A percentile compares a stretch with the other conserved stretches of the same genome.
Evolutionary conservation across 2,329 filamentous ascomycete genomes (phyloP).

Genomic region (Endoconidiophora polonica): DNA sequence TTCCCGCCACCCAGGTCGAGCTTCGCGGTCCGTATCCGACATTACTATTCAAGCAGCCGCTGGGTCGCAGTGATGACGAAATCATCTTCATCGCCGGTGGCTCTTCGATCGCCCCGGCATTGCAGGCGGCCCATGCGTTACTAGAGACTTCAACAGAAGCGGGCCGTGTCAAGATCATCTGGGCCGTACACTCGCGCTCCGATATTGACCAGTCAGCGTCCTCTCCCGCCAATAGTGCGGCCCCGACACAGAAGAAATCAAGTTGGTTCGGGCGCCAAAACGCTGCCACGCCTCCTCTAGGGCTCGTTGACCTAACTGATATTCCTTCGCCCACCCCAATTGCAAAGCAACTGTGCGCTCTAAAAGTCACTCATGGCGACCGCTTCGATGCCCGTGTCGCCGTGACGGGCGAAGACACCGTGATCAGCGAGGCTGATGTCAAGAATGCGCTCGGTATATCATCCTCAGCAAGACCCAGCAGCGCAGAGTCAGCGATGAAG

Average conservation of each 20-base stretch:
- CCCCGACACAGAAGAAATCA: neutral
- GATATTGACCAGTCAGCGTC: constrained; percentile 26
- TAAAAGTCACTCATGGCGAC: constrained; percentile 41
- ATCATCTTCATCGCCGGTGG: constrained; percentile 82
- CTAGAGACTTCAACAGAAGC: constrained; percentile 21
- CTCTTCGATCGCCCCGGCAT: constrained; percentile 77
- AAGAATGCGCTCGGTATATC: constrained; percentile 17
- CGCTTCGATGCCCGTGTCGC: constrained; percentile 55
- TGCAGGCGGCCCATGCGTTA: constrained; percentile 59
- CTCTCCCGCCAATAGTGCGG: neutral
- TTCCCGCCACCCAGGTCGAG: constrained; percentile 47
- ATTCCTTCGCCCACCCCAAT: constrained; percentile 28
- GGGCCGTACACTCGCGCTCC: constrained; percentile 52
- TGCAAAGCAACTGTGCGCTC: constrained; percentile 42
- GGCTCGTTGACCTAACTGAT: constrained; percentile 14
- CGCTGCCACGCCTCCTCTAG: constrained; percentile 3
- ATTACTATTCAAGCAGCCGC: constrained; percentile 30
- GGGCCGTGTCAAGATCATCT: constrained; percentile 51
- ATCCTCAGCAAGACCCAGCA: constrained; percentile 19
- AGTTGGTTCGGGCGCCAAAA: constrained; percentile 15
- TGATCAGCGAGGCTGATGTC: constrained; percentile 41
- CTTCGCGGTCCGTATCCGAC: constrained; percentile 66
- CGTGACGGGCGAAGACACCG: constrained; percentile 61
- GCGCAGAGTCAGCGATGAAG: constrained; percentile 16
- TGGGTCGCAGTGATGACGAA: constrained; percentile 18